These are phyloP conservation scores for Zychaea mexicana DNA, from an alignment of 371 early-diverging fungal genomes.

Conservation along the genomic window DNA sequence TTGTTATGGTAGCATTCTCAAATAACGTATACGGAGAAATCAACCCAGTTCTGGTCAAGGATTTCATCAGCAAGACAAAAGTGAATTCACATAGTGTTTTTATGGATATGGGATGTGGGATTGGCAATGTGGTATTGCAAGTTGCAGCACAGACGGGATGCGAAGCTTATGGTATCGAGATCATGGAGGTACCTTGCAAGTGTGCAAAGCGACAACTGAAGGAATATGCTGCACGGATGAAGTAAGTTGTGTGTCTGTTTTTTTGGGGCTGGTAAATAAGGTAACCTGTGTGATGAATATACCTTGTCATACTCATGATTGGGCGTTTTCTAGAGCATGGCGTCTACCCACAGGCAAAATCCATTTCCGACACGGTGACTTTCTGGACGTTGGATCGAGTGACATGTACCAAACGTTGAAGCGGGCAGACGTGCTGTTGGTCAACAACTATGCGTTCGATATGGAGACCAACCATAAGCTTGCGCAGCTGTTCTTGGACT, in stretches of 20 bases:
- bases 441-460: conserved; percentile 94
- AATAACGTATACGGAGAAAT: conserved; percentile 97
- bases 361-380: conserved; percentile 75
- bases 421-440: conserved; percentile 88
- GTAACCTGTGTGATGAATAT: neutral
- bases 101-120: conserved; percentile 94
- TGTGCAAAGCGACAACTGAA: conserved; percentile 77
- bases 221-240: conserved; percentile 86
- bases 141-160: conserved; percentile 90
- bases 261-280: too few species aligned
- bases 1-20: conserved; percentile 71
- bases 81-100: conserved; percentile 74
- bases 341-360: conserved; percentile 67
- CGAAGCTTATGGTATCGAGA: conserved; percentile 87
- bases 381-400: conserved; percentile 61
- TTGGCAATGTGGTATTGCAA: conserved; percentile 96
- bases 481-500: conserved; percentile 83
- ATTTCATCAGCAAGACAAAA: conserved; percentile 77
- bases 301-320: neutral
- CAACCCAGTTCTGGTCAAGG: conserved; percentile 79
- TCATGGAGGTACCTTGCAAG: conserved; percentile 86
- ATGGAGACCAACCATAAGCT: conserved; percentile 82
- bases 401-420: conserved; percentile 69
- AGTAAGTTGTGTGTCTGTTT: too few species aligned
- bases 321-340: conserved; percentile 50